Base-by-base conservation (phyloP, 1,284 basidiomycete genomes). In the Puccinia polysora region DNA sequence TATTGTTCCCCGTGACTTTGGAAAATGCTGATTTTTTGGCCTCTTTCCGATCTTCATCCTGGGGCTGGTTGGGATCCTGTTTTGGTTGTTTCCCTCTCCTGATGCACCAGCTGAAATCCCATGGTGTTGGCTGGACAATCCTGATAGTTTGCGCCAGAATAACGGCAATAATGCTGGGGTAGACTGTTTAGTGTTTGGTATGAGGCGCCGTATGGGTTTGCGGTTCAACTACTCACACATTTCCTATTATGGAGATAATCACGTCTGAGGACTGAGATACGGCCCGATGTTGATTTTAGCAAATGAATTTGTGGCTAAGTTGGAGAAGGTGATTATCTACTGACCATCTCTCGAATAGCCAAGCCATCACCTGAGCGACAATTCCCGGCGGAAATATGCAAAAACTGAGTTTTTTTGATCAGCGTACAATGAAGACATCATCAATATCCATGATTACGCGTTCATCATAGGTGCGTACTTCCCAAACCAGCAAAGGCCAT, bases 161-260 rank as follows among this genome's bases (percentile, higher is more conserved):
- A 18, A 47, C 36, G 2, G 53, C 67, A 25, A 69, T 69, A 28
- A 69, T 47, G 15, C 67, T 69, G 30, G 30, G 1, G 18, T 15
- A 38, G 28, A 32, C 7, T 20, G 18, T 15, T 40, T 4, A 60
- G 34, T 34, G 14, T 36, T n/a, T 25, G 30, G 15, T 36, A 34
- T 34, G 7, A 34, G 10, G 38, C n/a, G 25, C 32, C 32, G 30
- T 34, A 5, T 20, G 34, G 36, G 1, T 8, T 12, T 20, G 25
- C 49, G 8, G 8, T 6, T n/a, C 18, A 49, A 18, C 23, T 34
- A 15, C 67, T 60, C 52, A 69, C 67, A 69, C 38, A 47, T 69
- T 69, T 23, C 67, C 67, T 6, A 69, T 69, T 20, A 69, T 69
- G 25, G 67, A 69, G 18, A 69, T 56, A 45, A 69, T 69, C 28